Base-by-base conservation (phyloP, 352 stramenopile species). In the Phytophthora meadii region DNA sequence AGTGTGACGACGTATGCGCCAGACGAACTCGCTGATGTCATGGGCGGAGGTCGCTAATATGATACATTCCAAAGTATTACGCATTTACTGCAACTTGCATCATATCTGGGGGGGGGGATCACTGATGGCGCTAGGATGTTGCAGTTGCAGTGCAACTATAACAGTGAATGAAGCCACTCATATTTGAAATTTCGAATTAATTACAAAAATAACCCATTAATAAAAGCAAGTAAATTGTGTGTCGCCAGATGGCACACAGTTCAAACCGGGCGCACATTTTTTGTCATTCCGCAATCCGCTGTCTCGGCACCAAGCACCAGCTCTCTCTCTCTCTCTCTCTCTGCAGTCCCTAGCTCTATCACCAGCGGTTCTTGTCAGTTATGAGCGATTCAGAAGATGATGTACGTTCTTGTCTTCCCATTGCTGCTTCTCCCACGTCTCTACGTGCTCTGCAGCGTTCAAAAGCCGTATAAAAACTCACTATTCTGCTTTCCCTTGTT, bases 341-440 rank as follows among this genome's bases (percentile, higher is more conserved):
- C 10, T 14, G 17, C 34, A n/a, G 39, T 53, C 7, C 7, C 32
- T 24, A 30, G 37, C 37, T 25, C 24, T 30, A 5, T n/a, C 15
- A 25, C 12, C 22, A 25, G 30, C 32, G 37, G 42, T 19, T 10
- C 9, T 24, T 37, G 46, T 25, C 44, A 63, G 65, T 52, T 39
- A 88, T 81, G 79, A 74, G 75, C 54, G 76, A 80, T 49, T 85
- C 77, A 6, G 77, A 85, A 48, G 70, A 85, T 27, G 74, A 86
- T 48, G 80, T 88, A 47, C 48, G 77, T 79, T 14, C 27, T 19
- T 28, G 3, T 68, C 11, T 57, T 7, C 51, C 37, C 14, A 34
- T 1, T 14, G 12, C 22, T 56, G 15, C 24, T 27, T 25, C 25
- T 52, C 30, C 47, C 52, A 47, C 22, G 14, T 22, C 15, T 6